These are phyloP conservation scores for Citrus inodora DNA, from an alignment of 345 rosid genomes.

Conservation along the genomic window DNA sequence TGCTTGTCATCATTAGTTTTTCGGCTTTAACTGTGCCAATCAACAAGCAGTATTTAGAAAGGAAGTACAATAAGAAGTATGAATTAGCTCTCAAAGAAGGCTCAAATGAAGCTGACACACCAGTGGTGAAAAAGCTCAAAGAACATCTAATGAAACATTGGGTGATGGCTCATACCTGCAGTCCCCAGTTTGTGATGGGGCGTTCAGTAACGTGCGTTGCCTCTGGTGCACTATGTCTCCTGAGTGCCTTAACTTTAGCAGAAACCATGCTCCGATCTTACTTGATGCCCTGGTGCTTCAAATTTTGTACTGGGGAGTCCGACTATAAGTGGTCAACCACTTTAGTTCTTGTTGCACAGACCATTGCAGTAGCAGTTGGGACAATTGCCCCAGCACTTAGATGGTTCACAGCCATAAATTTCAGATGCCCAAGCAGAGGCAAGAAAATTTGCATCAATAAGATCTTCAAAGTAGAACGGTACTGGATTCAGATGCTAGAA, in stretches of 20 bases:
- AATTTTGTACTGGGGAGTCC: constrained; percentile 66
- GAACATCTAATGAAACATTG: constrained; percentile 60
- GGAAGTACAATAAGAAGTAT: constrained; percentile 54
- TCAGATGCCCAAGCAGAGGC: constrained; percentile 52
- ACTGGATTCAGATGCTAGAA: constrained; percentile 59
- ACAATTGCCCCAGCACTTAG: constrained; percentile 64
- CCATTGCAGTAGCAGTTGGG: constrained; percentile 59
- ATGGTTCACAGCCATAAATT: constrained; percentile 77
- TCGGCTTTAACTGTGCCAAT: constrained; percentile 57
- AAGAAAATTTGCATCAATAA: constrained; percentile 17
- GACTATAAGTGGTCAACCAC: constrained; percentile 79
- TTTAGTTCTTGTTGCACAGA: constrained; percentile 53
- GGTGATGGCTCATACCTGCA: constrained; percentile 90
- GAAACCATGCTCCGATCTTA: constrained; percentile 62
- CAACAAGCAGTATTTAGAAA: constrained; percentile 47
- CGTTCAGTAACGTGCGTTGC: constrained; percentile 82
- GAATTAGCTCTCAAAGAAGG: constrained; percentile 54
- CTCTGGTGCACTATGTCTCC: constrained; percentile 73
- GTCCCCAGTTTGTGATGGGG: constrained; percentile 82
- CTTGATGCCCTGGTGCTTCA: constrained; percentile 47
- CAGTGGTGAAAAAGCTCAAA: constrained; percentile 40
- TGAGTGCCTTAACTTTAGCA: constrained; percentile 51
- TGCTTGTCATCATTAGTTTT: constrained; percentile 54
- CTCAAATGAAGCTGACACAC: constrained; percentile 26
- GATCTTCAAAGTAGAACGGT: constrained; percentile 51